A percentile compares a stretch with the other conserved stretches of the same genome.
Evolutionary conservation across 106 monocot species (phyloP).

Genomic region (Acorus calamus): DNA sequence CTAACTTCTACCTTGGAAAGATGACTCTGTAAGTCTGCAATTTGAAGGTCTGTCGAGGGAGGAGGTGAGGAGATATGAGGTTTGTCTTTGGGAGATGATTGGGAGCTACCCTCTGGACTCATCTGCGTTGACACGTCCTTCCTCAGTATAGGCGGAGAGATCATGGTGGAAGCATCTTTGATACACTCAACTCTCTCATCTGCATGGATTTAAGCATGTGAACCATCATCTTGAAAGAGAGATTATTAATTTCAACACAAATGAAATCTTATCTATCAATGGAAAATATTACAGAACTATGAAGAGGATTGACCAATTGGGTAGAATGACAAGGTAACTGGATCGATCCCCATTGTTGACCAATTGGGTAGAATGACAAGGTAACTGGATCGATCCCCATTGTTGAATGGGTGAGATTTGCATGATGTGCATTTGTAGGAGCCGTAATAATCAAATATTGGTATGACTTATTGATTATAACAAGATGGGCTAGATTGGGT

Average conservation of each 20-base stretch:
- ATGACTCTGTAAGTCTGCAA: constrained; percentile 7
- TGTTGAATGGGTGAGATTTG: no score
- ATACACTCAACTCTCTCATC: constrained; percentile 14
- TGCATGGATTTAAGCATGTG: not conserved
- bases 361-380: no score
- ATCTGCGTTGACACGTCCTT: constrained; percentile 23
- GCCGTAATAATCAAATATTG: no score
- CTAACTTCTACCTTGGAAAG: constrained; percentile 12
- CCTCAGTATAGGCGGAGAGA: constrained; percentile 8
- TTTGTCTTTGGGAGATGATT: constrained; percentile 6
- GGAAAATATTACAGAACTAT: not conserved
- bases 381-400: no score
- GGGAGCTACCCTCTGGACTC: constrained; percentile 16
- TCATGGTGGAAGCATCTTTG: constrained; percentile 2
- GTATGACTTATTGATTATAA: no score
- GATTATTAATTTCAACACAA: no score
- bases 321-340: no score
- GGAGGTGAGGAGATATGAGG: constrained; percentile 6
- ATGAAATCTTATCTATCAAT: not conserved
- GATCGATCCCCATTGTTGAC: no score
- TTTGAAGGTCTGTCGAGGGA: constrained; percentile 1
- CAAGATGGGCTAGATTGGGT: no score
- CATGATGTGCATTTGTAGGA: no score
- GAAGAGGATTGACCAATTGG: not conserved
- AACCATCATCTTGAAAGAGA: no score